A percentile compares a stretch with the other conserved stretches of the same genome.
phyloP scores from a whole-genome alignment of 2,329 filamentous ascomycete genomes.

The Trichoderma gracile region DNA sequence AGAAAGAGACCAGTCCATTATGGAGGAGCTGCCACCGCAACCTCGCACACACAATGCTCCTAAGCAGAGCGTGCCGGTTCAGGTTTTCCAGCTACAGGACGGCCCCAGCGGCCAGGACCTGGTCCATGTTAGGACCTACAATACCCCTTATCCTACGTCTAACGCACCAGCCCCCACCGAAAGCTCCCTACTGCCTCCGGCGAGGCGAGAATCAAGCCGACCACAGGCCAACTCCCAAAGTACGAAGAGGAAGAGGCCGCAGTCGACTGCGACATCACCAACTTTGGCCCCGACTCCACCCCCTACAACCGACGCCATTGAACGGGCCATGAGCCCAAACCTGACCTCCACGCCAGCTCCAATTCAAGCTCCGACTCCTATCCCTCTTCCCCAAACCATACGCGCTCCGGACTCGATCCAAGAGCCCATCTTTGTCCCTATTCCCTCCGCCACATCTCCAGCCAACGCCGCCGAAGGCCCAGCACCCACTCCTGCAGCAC shows the following conservation, averaged over 20 bases:
- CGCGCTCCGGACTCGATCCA: not conserved
- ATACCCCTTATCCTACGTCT: constrained; percentile 29
- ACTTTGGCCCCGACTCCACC: constrained; percentile 41
- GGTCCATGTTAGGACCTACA: constrained; percentile 40
- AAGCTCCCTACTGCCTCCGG: constrained; percentile 32
- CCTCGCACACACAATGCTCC: constrained; percentile 32
- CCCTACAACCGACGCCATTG: constrained; percentile 42
- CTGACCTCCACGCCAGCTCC: constrained; percentile 3
- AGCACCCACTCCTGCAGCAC: not conserved
- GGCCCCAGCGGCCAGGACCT: constrained; percentile 40
- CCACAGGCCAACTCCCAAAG: constrained; percentile 23
- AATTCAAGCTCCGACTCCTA: constrained; percentile 10
- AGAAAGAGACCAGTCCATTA: constrained; percentile 54
- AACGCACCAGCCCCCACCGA: constrained; percentile 29
- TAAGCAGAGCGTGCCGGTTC: constrained; percentile 44
- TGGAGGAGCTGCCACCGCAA: constrained; percentile 30
- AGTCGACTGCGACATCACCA: constrained; percentile 30
- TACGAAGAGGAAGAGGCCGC: constrained; percentile 30
- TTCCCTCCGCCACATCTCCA: not conserved
- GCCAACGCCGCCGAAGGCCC: not conserved
- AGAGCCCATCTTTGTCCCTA: not conserved
- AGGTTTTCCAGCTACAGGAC: constrained; percentile 46
- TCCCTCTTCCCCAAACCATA: constrained; percentile 18
- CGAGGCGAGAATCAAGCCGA: constrained; percentile 30
- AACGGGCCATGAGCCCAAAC: constrained; percentile 37